phyloP scores from a whole-genome alignment of 306 rosid genomes.

The Cucumis cinereus region DNA sequence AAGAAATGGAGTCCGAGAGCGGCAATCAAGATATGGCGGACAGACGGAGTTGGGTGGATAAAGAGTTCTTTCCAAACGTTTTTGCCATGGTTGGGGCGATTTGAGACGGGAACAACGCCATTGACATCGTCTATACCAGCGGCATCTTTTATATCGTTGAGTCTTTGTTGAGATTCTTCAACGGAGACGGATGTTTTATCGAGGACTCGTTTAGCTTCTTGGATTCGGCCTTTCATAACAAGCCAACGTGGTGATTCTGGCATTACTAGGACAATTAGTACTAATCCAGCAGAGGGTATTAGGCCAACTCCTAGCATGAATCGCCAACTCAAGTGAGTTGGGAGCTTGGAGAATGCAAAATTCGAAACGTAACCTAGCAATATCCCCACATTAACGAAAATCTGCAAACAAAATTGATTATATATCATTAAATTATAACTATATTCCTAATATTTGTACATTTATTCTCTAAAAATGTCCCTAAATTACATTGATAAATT shows the following conservation, averaged over 20 bases:
- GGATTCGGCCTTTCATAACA: constrained; percentile 65
- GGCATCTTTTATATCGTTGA: constrained; percentile 56
- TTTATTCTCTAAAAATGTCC: too few species aligned
- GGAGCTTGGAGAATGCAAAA: not conserved
- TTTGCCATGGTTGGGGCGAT: not conserved
- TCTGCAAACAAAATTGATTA: not conserved
- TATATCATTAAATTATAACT: not conserved
- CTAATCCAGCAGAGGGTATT: constrained; percentile 32
- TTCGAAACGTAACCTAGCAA: not conserved
- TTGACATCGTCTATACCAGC: constrained; percentile 54
- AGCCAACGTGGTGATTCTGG: constrained; percentile 93
- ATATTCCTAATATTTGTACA: too few species aligned
- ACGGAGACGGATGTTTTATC: constrained; percentile 42
- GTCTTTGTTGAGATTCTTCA: constrained; percentile 41
- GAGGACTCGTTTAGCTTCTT: constrained; percentile 47
- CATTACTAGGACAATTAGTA: constrained; percentile 47
- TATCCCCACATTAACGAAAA: not conserved
- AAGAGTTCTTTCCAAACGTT: constrained; percentile 58
- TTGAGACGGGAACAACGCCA: constrained; percentile 33
- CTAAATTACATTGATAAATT: too few species aligned
- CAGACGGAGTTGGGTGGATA: constrained; percentile 43
- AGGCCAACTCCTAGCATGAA: constrained; percentile 68
- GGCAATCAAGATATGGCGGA: constrained; percentile 49
- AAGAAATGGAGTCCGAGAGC: constrained; percentile 34
- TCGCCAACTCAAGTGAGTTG: constrained; percentile 43